A percentile compares a stretch with the other conserved stretches of the same genome.
Conservation (phyloP, 495 filamentous ascomycete genomes). For the Penicillium crystallinum region DNA sequence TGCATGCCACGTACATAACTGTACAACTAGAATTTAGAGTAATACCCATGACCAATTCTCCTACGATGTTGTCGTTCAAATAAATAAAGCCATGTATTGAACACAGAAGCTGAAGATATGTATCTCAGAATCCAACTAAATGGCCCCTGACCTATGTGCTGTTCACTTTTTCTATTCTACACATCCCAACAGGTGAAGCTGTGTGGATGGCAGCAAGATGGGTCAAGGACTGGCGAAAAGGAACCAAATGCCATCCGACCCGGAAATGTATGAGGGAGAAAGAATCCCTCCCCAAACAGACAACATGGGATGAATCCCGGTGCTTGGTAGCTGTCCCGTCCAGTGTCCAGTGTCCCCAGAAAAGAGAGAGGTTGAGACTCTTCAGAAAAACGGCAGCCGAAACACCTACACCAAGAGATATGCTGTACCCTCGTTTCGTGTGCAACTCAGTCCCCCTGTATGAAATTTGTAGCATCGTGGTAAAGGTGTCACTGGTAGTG, state of each 20-base stretch:
- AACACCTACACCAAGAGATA: constrained; percentile 1
- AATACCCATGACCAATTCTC: not conserved
- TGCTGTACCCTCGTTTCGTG: not conserved
- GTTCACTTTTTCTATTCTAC: constrained; percentile 32
- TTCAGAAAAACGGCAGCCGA: constrained; percentile 4
- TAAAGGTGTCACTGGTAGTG: not conserved
- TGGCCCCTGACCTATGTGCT: constrained; percentile 16
- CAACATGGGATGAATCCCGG: constrained; percentile 6
- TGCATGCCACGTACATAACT: constrained; percentile 4
- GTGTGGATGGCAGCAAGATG: constrained; percentile 17
- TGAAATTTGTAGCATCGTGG: constrained; percentile 38
- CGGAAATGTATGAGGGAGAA: constrained; percentile 18
- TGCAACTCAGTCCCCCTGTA: constrained; percentile 7
- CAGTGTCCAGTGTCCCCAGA: not conserved
- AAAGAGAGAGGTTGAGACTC: constrained; percentile 8
- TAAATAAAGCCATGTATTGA: constrained; percentile 17
- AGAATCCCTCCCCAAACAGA: not conserved
- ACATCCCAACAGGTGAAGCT: constrained; percentile 18
- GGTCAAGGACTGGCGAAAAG: constrained; percentile 30
- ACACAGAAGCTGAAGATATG: constrained; percentile 18
- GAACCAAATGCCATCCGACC: constrained; percentile 34
- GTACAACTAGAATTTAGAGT: not conserved
- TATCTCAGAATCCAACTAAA: constrained; percentile 14
- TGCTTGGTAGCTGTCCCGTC: constrained; percentile 7
- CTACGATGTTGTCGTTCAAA: not conserved